Conservation (phyloP, 148 eudicot genomes). For the Rhododendron simsii region DNA sequence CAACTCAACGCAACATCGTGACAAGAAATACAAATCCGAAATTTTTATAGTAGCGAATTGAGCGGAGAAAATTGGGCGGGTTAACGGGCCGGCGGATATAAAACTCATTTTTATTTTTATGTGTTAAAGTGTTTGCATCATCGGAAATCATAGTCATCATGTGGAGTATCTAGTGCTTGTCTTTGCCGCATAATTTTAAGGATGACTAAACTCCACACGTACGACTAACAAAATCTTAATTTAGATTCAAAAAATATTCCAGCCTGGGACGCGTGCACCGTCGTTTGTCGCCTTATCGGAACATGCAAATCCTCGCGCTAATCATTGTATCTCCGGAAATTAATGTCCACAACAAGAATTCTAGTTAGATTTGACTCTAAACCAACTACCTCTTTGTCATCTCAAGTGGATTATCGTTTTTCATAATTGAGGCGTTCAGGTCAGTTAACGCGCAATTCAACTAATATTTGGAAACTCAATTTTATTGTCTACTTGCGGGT, state of each 20-base stretch:
- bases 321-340: neutral
- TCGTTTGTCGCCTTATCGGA: neutral
- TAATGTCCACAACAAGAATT: neutral
- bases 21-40: neutral
- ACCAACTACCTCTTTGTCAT: neutral
- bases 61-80: neutral
- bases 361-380: neutral
- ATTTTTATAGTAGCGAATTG: no score
- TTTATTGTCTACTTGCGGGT: neutral
- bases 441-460: no score
- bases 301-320: neutral
- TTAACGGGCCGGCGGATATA: no score
- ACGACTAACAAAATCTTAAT: neutral
- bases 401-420: neutral
- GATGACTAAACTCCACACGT: neutral
- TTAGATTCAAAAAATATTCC: neutral
- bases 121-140: no score
- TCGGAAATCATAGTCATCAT: no score
- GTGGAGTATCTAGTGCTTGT: neutral
- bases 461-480: no score
- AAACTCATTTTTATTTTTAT: no score
- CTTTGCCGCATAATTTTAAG: neutral
- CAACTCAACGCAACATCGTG: neutral
- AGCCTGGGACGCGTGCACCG: neutral
- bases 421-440: rapidly evolving